Evolutionary conservation across 306 rosid species (phyloP).

Genomic region (Dryas drummondii): DNA sequence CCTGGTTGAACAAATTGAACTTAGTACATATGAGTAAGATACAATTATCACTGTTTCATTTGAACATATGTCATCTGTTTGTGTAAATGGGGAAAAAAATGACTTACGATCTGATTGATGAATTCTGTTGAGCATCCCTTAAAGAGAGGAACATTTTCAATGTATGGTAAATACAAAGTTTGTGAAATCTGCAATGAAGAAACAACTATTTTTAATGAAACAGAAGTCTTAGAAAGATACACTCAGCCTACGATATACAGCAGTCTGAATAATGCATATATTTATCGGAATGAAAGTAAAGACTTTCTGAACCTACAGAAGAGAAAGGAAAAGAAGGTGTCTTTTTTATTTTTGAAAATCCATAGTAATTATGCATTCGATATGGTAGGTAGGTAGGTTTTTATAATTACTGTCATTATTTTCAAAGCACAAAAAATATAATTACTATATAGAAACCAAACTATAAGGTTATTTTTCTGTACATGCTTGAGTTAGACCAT

Average conservation of each 20-base stretch:
- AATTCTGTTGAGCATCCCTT: slow-evolving; percentile 81
- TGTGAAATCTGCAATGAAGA: slow-evolving; percentile 69
- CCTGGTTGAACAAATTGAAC: not conserved
- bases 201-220: not conserved
- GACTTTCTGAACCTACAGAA: not conserved
- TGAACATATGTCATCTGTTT: too few relatives aligned
- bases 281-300: not conserved
- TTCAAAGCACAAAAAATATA: too few relatives aligned
- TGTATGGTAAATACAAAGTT: slow-evolving; percentile 61
- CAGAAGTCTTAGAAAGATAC: not conserved
- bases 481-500: not conserved
- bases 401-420: not conserved
- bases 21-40: not conserved
- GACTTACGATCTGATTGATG: slow-evolving; percentile 88
- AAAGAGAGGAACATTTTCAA: slow-evolving; percentile 66
- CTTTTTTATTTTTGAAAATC: not conserved
- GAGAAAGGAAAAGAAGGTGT: not conserved
- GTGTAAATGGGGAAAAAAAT: not conserved
- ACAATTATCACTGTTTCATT: too few relatives aligned
- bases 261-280: not conserved
- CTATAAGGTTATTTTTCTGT: not conserved
- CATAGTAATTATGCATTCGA: not conserved
- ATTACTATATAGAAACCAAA: not conserved
- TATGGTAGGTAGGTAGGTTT: too few relatives aligned
- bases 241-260: not conserved